phyloP scores from a whole-genome alignment of 305 asterid genomes.

The Solanum hybrid region DNA sequence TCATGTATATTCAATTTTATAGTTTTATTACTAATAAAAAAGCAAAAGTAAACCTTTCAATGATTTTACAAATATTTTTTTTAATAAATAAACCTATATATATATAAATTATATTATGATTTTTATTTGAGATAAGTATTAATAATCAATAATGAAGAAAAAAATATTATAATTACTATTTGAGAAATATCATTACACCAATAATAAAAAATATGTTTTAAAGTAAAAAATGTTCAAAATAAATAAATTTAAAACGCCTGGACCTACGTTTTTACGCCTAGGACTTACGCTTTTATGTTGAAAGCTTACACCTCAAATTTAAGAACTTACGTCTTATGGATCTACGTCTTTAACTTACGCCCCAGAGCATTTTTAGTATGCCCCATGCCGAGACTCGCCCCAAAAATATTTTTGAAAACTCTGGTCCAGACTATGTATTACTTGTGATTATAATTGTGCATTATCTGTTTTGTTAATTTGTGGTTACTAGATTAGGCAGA shows the following conservation, averaged over 20 bases:
- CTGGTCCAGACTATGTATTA: neutral
- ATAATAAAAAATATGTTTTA: too few relatives aligned
- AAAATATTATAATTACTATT: too few relatives aligned
- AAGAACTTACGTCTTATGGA: neutral
- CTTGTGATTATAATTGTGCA: neutral
- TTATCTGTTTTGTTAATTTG: too few relatives aligned
- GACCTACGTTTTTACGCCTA: too few relatives aligned
- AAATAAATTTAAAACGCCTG: too few relatives aligned
- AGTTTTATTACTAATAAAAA: neutral
- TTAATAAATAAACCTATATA: neutral
- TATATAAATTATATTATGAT: too few relatives aligned
- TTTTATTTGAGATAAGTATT: too few relatives aligned
- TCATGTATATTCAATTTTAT: neutral
- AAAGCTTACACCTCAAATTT: neutral
- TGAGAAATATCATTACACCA: too few relatives aligned
- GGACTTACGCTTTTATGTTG: neutral
- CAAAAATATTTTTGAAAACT: neutral
- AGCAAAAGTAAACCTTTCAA: neutral
- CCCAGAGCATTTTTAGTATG: neutral
- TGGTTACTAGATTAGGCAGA: neutral
- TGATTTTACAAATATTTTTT: neutral
- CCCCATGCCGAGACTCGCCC: neutral
- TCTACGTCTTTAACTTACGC: neutral
- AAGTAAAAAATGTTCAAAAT: too few relatives aligned
- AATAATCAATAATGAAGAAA: too few relatives aligned